Evolutionary conservation across 2,329 filamentous ascomycete species (phyloP), one percentile per base, ranked within the genome.

Genomic region (Arthrocladium fulminans): DNA sequence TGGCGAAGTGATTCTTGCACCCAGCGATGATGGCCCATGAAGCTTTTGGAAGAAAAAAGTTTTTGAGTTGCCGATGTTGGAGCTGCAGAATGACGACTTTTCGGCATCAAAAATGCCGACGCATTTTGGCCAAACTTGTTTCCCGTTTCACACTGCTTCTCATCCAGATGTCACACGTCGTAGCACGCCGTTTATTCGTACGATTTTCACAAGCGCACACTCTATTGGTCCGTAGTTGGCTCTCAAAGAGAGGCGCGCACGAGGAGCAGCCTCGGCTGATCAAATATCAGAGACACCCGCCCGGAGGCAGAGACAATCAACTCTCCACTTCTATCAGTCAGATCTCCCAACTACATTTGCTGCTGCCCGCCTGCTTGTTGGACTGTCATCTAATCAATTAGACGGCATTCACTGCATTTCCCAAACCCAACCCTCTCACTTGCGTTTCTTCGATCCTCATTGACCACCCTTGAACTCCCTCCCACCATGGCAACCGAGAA

Each of bases 81-180:
- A 6, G 20, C 37, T 40, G 37, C 40, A 43, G 15, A 25, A 25
- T 43, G 40, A 43, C 40, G 24, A 10, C 17, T 40, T 6, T 40
- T 40, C 8, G 19, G 4, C 38, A 30, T 30, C 29, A 30, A 30
- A 30, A 30, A 30, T n/a, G 8, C n/a, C n/a, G 29, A 30, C n/a
- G 23, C 23, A 13, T n/a, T 23, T 23, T n/a, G 15, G 19, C n/a
- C 39, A 12, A 25, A 24, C 20, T 29, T 13, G 27, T n/a, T n/a
- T n/a, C n/a, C n/a, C n/a, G n/a, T n/a, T n/a, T n/a, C n/a, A n/a
- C n/a, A n/a, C n/a, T n/a, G n/a, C n/a, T n/a, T n/a, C n/a, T n/a
- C n/a, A n/a, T n/a, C n/a, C n/a, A n/a, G n/a, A n/a, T n/a, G n/a
- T n/a, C n/a, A n/a, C n/a, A n/a, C n/a, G n/a, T n/a, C n/a, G n/a